phyloP scores from a whole-genome alignment of 2,329 filamentous ascomycete genomes.

The Fusarium sterilihyphosum region DNA sequence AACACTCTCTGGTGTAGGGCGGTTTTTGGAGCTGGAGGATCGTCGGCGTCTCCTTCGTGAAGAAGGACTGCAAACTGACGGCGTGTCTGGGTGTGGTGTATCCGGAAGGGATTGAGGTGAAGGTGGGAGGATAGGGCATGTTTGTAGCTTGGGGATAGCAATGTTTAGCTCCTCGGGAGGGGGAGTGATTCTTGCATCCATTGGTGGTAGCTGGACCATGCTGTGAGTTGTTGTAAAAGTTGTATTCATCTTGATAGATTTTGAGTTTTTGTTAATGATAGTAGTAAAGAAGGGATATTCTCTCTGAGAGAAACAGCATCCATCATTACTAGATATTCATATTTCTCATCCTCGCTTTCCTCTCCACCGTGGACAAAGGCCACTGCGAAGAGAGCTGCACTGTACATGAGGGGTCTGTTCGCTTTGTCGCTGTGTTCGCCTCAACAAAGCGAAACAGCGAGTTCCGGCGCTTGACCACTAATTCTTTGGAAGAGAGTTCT shows the following conservation, averaged over 20 bases:
- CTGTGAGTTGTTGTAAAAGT: slow-evolving; percentile 16
- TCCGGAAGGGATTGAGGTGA: slow-evolving; percentile 16
- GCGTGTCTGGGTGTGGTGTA: slow-evolving; percentile 4
- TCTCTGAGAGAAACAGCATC: neutral
- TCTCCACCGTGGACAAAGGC: slow-evolving; percentile 14
- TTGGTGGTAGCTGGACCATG: slow-evolving; percentile 20
- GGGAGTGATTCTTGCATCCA: slow-evolving; percentile 33
- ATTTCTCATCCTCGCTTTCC: neutral
- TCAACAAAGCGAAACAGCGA: slow-evolving; percentile 34
- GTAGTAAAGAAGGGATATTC: slow-evolving; percentile 1
- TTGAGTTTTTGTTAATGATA: neutral
- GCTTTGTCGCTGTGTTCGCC: slow-evolving; percentile 35
- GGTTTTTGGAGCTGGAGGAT: slow-evolving; percentile 12
- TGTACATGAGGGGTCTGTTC: slow-evolving; percentile 8
- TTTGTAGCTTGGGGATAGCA: slow-evolving; percentile 7
- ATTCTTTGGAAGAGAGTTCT: slow-evolving; percentile 6
- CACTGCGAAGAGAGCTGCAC: slow-evolving; percentile 10
- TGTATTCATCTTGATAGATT: slow-evolving; percentile 26
- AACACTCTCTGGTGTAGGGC: neutral
- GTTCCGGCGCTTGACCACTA: slow-evolving; percentile 5
- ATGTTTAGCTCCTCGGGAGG: slow-evolving; percentile 27
- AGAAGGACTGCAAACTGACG: neutral
- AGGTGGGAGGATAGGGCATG: slow-evolving; percentile 8
- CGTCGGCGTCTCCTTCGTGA: slow-evolving; percentile 18
- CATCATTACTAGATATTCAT: slow-evolving; percentile 29